Evolutionary conservation across 805 yeast species (phyloP), one percentile per base, ranked within the genome.

Genomic region (Groenewaldozyma tartarivorans): DNA sequence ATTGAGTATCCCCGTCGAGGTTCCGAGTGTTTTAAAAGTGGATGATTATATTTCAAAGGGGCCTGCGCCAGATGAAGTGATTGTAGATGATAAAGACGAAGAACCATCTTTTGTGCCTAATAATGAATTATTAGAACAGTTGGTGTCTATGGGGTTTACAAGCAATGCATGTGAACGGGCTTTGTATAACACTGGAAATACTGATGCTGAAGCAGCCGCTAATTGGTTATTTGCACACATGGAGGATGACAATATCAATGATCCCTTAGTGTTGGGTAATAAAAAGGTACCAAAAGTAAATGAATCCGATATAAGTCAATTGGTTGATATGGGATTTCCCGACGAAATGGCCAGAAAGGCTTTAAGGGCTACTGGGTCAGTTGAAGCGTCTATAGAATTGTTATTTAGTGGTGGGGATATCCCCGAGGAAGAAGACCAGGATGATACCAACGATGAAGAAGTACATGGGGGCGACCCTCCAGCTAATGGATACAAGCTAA

Each of bases 301-400:
- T 9, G 41, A 42, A 17, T 26, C 42, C 3, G 53, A 56, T 4
- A 57, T 81, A 4, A 64, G 64, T 0, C 66, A 67, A 38, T 62
- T 86, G 17, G 60, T 61, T 9, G 68, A 69, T 4, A 90, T 92
- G 97, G 98, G 98, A 4, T 82, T 92, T 52, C 54, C 77, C 4
- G 58, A 60, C 1, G 67, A 72, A 38, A 65, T 84, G 42, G 79
- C 92, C n/a, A 69, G 61, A 38, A 84, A 84, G 49, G 95, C 96
- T 0, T 63, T 92, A 33, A 42, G 71, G 16, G 48, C 79, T 39
- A 79, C 72, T 50, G 61, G 64, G 4, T 81, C 81, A 53, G 64
- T 79, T 2, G 88, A 83, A 50, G 73, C 74, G 1, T 82, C 97
- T 3, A 81, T 87, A 3, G 96, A 87, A 45, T 92, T 97, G 97